Evolutionary conservation across 2,329 filamentous ascomycete genomes (phyloP).

Genomic region (Botrytis hyacinthi): DNA sequence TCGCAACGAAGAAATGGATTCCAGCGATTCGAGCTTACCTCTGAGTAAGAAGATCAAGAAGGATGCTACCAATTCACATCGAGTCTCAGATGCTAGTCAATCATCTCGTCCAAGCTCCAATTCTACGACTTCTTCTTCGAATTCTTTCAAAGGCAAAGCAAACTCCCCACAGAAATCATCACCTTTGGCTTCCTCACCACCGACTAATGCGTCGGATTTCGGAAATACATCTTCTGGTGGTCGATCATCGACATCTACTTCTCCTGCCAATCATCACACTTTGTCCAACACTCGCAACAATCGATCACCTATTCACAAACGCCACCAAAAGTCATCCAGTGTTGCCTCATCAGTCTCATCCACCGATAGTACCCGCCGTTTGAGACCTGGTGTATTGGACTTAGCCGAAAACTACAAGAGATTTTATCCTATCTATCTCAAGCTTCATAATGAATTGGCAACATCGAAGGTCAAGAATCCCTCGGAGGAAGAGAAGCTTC

Average conservation of each 20-base stretch:
- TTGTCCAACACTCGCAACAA: constrained; percentile 26
- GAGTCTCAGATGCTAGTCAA: constrained; percentile 50
- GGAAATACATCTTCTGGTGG: constrained; percentile 42
- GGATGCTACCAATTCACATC: constrained; percentile 40
- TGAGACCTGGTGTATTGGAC: constrained; percentile 50
- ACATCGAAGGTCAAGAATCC: constrained; percentile 46
- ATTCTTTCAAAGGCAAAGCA: constrained; percentile 43
- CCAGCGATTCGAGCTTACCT: constrained; percentile 35
- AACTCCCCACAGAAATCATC: constrained; percentile 63
- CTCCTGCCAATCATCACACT: constrained; percentile 25
- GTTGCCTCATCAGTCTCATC: constrained; percentile 36
- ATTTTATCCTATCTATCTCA: constrained; percentile 56
- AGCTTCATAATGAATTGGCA: constrained; percentile 55
- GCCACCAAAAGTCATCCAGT: constrained; percentile 38
- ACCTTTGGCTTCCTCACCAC: constrained; percentile 62
- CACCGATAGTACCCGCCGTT: constrained; percentile 35
- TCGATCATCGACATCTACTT: constrained; percentile 34
- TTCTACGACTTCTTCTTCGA: constrained; percentile 44
- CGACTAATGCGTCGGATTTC: constrained; percentile 63
- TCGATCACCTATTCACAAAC: constrained; percentile 36
- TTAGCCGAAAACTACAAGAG: constrained; percentile 56
- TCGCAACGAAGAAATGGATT: constrained; percentile 44
- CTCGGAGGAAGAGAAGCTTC: constrained; percentile 50
- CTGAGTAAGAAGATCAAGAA: constrained; percentile 37
- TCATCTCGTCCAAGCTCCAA: constrained; percentile 44